phyloP scores from a whole-genome alignment of 2,329 filamentous ascomycete genomes.

The Fusarium xyrophilum region DNA sequence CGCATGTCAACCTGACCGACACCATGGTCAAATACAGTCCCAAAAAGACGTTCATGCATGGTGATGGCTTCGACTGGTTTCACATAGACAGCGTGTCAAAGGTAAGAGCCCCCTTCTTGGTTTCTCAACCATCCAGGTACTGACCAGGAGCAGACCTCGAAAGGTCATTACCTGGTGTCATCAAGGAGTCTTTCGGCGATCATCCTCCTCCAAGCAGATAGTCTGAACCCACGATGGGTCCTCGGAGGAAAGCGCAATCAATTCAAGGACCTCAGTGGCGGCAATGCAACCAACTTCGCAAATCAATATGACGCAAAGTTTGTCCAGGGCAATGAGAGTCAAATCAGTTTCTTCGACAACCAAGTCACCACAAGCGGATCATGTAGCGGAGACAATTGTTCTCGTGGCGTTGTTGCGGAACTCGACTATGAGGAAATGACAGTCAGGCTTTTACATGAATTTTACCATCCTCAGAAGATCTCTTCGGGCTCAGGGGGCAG shows the following conservation, averaged over 20 bases:
- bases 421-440: constrained; percentile 55
- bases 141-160: constrained; percentile 28
- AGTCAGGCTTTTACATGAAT: constrained; percentile 56
- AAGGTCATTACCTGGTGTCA: constrained; percentile 47
- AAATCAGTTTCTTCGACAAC: constrained; percentile 63
- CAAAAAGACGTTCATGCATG: constrained; percentile 26
- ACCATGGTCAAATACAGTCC: constrained; percentile 31
- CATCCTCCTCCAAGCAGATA: constrained; percentile 40
- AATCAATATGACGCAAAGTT: constrained; percentile 60
- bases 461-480: constrained; percentile 58
- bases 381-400: constrained; percentile 25
- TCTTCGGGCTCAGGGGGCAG: constrained; percentile 57
- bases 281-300: constrained; percentile 45
- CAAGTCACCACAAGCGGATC: constrained; percentile 29
- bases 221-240: constrained; percentile 44
- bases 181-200: constrained; percentile 43
- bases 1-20: constrained; percentile 31
- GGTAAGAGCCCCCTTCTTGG: not conserved
- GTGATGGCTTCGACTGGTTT: constrained; percentile 41
- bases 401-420: constrained; percentile 44
- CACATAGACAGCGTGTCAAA: constrained; percentile 42
- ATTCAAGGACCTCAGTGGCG: constrained; percentile 45
- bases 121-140: not conserved
- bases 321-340: constrained; percentile 53
- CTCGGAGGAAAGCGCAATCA: constrained; percentile 47